Evolutionary conservation across 495 filamentous ascomycete species (phyloP).

Genomic region (Tuber aestivum): DNA sequence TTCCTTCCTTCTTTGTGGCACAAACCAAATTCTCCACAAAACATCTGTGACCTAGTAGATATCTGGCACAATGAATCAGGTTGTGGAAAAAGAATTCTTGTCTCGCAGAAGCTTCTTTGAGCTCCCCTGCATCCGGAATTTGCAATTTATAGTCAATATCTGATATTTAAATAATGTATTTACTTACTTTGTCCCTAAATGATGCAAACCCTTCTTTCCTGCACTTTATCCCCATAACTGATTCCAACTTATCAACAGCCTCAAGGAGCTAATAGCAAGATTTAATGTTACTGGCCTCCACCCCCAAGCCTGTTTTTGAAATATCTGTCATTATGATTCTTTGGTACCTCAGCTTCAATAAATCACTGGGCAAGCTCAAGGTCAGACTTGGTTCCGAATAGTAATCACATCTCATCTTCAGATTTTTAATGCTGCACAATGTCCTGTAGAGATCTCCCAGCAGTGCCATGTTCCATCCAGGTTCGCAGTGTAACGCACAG

Average conservation of each 20-base stretch:
- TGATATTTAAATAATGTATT: not conserved
- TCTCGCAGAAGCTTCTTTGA: not conserved
- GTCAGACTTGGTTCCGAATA: too few relatives aligned
- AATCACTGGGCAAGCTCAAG: too few relatives aligned
- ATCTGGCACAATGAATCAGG: not conserved
- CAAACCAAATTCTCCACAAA: not conserved
- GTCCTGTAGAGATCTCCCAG: too few relatives aligned
- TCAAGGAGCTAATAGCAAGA: not conserved
- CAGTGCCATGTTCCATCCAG: too few relatives aligned
- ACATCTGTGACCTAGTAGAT: not conserved
- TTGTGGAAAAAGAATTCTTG: not conserved
- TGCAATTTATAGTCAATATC: not conserved
- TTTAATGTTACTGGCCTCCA: not conserved
- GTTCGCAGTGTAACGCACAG: too few relatives aligned
- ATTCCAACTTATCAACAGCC: not conserved
- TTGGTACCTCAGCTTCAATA: too few relatives aligned
- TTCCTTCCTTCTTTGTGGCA: not conserved
- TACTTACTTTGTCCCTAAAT: not conserved
- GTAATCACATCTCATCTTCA: too few relatives aligned
- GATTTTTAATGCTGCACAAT: too few relatives aligned
- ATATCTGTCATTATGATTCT: not conserved
- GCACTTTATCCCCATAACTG: not conserved
- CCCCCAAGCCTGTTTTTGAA: not conserved
- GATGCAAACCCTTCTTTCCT: not conserved
- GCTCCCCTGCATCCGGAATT: not conserved